phyloP scores from a whole-genome alignment of 2,329 filamentous ascomycete genomes.

The Clonostachys chloroleuca region DNA sequence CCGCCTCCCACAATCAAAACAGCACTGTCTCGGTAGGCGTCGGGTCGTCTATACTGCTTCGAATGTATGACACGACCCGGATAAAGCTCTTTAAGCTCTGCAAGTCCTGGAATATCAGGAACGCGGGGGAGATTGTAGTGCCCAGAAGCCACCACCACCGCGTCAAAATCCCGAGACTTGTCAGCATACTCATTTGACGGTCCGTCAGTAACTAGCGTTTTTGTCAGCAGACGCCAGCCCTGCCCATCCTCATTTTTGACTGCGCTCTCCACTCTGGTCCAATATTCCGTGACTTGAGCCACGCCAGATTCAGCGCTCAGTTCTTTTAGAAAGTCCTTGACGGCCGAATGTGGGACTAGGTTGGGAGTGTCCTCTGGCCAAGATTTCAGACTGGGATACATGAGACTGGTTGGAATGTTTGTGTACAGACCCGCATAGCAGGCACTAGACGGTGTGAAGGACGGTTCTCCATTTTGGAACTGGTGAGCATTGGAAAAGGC shows the following conservation, averaged over 20 bases:
- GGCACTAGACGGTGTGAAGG: constrained; percentile 31
- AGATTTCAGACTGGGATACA: constrained; percentile 31
- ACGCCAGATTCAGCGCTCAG: constrained; percentile 47
- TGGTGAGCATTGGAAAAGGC: neutral
- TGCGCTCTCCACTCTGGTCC: constrained; percentile 52
- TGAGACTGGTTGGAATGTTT: constrained; percentile 62
- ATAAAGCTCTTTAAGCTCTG: constrained; percentile 48
- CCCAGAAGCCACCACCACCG: constrained; percentile 61
- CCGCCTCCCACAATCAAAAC: constrained; percentile 50
- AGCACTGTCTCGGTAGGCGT: constrained; percentile 48
- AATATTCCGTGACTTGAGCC: constrained; percentile 41
- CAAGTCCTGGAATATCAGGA: constrained; percentile 54
- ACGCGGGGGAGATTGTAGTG: constrained; percentile 63
- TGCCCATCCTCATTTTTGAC: constrained; percentile 32
- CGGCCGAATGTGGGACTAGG: constrained; percentile 49
- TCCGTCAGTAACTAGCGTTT: constrained; percentile 26
- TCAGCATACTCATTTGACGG: constrained; percentile 16
- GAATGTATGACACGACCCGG: constrained; percentile 58
- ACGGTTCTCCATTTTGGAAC: neutral
- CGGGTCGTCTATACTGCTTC: constrained; percentile 65
- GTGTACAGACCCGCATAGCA: constrained; percentile 59
- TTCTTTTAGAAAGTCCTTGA: constrained; percentile 59
- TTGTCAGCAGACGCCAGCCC: constrained; percentile 48
- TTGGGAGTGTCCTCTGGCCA: constrained; percentile 59
- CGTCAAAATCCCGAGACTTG: constrained; percentile 46